These are phyloP conservation scores for Mucor saturninus DNA, from an alignment of 371 early-diverging fungal genomes.

Conservation along the genomic window DNA sequence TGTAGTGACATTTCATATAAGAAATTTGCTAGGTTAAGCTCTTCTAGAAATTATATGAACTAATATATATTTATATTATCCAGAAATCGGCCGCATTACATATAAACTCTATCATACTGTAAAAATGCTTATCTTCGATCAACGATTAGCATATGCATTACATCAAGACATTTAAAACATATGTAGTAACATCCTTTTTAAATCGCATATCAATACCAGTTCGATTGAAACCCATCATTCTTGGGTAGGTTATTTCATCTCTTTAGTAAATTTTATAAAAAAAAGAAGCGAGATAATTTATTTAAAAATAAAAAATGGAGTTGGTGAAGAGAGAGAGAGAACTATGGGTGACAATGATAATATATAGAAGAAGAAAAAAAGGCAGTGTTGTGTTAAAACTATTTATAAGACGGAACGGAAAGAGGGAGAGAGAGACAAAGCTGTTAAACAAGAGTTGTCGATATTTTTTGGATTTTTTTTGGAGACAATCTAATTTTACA, in stretches of 20 bases:
- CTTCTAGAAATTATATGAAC: no score
- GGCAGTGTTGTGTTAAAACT: not conserved
- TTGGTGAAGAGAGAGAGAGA: not conserved
- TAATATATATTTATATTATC: no score
- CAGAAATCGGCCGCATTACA: no score
- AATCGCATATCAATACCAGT: no score
- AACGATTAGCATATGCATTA: not conserved
- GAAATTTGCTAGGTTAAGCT: no score
- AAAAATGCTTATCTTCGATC: constrained; percentile 1
- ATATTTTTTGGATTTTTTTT: not conserved
- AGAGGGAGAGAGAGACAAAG: not conserved
- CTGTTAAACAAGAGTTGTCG: not conserved
- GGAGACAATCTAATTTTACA: constrained; percentile 1
- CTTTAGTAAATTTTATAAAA: no score
- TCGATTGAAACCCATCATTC: no score
- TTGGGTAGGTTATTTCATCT: no score
- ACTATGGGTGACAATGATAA: not conserved
- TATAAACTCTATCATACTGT: no score
- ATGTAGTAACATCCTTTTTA: not conserved
- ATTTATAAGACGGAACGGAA: not conserved
- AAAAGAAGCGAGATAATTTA: no score
- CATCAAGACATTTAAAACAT: not conserved
- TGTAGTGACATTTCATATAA: no score
- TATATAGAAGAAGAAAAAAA: not conserved
- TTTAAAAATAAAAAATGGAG: not conserved